phyloP scores from a whole-genome alignment of 306 rosid species.

The Crataegus laevigata region DNA sequence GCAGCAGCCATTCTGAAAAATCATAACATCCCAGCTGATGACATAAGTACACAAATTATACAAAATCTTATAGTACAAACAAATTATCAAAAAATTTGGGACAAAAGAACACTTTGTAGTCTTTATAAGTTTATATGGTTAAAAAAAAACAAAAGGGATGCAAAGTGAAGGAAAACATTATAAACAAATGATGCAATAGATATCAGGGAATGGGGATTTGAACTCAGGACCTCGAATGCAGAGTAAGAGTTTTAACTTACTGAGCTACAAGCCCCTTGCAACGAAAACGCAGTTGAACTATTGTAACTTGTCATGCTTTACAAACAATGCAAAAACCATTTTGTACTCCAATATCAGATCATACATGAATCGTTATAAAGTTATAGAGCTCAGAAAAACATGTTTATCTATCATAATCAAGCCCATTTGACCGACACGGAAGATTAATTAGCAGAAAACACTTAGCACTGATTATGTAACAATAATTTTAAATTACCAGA shows the following conservation, averaged over 20 bases:
- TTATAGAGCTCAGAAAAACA: neutral
- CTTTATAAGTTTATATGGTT: neutral
- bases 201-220: neutral
- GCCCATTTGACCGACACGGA: neutral
- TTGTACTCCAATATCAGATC: neutral
- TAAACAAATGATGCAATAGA: neutral
- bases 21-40: constrained; percentile 9
- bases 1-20: constrained; percentile 81
- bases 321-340: neutral
- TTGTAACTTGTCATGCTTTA: neutral
- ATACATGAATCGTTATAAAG: neutral
- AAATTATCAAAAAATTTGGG: neutral
- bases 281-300: neutral
- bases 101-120: neutral
- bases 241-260: neutral
- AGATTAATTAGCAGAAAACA: neutral
- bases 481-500: neutral
- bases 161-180: neutral
- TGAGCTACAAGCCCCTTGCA: neutral
- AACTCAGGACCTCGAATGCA: neutral
- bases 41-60: neutral
- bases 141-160: neutral
- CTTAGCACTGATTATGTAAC: neutral
- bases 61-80: neutral
- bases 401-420: constrained; percentile 12